Percentiles rank a stretch among this genome's conserved stretches.
phyloP scores from a whole-genome alignment of 2,329 filamentous ascomycete species.

The Falciphora oryzae region DNA sequence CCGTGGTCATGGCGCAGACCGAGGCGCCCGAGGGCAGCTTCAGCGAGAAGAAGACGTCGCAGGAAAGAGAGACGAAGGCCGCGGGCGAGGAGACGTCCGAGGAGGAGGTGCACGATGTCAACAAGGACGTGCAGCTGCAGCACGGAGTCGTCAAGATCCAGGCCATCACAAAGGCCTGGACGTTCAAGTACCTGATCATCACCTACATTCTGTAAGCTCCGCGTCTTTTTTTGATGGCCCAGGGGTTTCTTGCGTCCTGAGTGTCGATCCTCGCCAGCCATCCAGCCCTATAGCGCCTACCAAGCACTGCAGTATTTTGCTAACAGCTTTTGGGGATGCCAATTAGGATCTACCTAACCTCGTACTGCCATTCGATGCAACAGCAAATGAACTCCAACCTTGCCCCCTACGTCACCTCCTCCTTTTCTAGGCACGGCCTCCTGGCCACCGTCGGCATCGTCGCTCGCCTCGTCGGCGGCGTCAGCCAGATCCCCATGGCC shows the following conservation, averaged over 20 bases:
- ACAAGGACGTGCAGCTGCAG: slow-evolving; percentile 6
- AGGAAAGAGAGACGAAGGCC: background rate
- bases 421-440: slow-evolving; percentile 47
- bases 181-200: background rate
- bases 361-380: slow-evolving; percentile 6
- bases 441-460: slow-evolving; percentile 49
- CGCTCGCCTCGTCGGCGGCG: slow-evolving; percentile 46
- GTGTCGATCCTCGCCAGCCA: too few relatives aligned
- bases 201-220: background rate
- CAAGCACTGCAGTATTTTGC: background rate
- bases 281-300: too few relatives aligned
- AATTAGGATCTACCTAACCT: slow-evolving; percentile 1
- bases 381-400: slow-evolving; percentile 24
- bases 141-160: slow-evolving; percentile 7
- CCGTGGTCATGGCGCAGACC: background rate
- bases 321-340: background rate
- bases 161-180: slow-evolving; percentile 5
- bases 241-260: too few relatives aligned
- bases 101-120: slow-evolving; percentile 1
- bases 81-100: background rate
- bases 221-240: background rate
- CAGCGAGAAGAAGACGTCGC: slow-evolving; percentile 4
- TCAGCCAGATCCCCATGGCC: slow-evolving; percentile 46
- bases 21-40: background rate
- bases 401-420: slow-evolving; percentile 41